These are phyloP conservation scores for Mortierella claussenii DNA, from an alignment of 192 early-diverging fungal genomes.

Conservation along the genomic window DNA sequence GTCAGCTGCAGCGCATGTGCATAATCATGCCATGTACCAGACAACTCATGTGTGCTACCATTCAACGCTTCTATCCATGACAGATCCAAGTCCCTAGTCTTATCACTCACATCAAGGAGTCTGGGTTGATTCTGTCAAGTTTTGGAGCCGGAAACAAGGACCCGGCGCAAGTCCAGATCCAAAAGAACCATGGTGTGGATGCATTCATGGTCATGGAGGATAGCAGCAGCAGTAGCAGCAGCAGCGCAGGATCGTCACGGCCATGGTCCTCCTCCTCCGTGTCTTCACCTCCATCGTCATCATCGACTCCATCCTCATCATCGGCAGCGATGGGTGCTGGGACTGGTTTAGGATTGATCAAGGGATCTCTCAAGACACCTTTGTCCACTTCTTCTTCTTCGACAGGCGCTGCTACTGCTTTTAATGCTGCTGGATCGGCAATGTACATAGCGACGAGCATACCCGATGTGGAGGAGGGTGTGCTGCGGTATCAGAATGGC, in stretches of 20 bases:
- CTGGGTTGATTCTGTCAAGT: constrained; percentile 90
- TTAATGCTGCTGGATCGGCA: constrained; percentile 20
- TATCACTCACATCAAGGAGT: constrained; percentile 92
- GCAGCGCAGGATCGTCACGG: too few species aligned
- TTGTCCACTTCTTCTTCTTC: background rate
- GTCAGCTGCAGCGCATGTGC: too few species aligned
- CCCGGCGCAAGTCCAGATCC: constrained; percentile 69
- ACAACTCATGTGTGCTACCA: too few species aligned
- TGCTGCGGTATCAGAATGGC: constrained; percentile 48
- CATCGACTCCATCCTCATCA: constrained; percentile 10
- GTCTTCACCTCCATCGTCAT: background rate
- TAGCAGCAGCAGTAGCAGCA: background rate
- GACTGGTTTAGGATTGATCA: background rate
- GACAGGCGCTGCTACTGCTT: background rate
- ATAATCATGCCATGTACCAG: too few species aligned
- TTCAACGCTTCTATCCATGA: too few species aligned
- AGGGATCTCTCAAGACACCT: background rate
- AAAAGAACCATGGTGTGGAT: constrained; percentile 90
- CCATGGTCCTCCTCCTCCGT: background rate
- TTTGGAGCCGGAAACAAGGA: constrained; percentile 86
- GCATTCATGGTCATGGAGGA: constrained; percentile 75
- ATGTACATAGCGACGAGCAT: constrained; percentile 41
- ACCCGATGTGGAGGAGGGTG: constrained; percentile 49
- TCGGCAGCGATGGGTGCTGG: background rate
- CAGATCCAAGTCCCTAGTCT: constrained; percentile 92